Percentiles rank a stretch among this genome's conserved stretches.
These are phyloP conservation scores for Saprolegnia diclina DNA, from an alignment of 352 stramenopile genomes.

Conservation along the genomic window DNA sequence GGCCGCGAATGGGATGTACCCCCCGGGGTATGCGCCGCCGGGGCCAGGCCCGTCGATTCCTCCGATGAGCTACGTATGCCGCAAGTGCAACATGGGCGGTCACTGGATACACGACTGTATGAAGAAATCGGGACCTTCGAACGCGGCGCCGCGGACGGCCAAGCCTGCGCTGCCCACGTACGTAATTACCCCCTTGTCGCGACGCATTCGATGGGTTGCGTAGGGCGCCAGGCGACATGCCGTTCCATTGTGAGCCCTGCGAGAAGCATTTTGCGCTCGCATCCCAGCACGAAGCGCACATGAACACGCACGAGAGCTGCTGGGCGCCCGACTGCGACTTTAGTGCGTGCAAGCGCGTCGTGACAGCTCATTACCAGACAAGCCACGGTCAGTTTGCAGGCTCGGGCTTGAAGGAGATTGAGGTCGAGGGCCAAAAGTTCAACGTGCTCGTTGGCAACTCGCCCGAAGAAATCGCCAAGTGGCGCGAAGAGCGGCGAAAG, in stretches of 20 bases:
- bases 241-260: slow-evolving; percentile 60
- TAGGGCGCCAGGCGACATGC: slow-evolving; percentile 20
- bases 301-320: slow-evolving; percentile 65
- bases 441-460: slow-evolving; percentile 79
- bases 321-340: slow-evolving; percentile 56
- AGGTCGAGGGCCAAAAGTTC: slow-evolving; percentile 83
- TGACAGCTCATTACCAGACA: slow-evolving; percentile 59
- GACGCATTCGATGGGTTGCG: neutral
- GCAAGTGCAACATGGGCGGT: slow-evolving; percentile 65
- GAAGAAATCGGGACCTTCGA: slow-evolving; percentile 28
- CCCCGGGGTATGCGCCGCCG: neutral
- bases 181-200: slow-evolving; percentile 12
- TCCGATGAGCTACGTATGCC: slow-evolving; percentile 61
- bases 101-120: slow-evolving; percentile 79
- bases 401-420: slow-evolving; percentile 72
- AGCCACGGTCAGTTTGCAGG: slow-evolving; percentile 61
- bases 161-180: slow-evolving; percentile 25
- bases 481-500: slow-evolving; percentile 67
- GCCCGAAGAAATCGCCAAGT: slow-evolving; percentile 70
- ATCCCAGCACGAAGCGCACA: slow-evolving; percentile 65
- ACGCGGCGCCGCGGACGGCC: slow-evolving; percentile 26
- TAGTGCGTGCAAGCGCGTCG: slow-evolving; percentile 66
- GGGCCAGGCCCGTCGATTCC: slow-evolving; percentile 29
- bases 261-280: slow-evolving; percentile 63
- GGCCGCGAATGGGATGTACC: slow-evolving; percentile 1